Conservation (phyloP, 106 monocot species). For the Triglochin maritima region DNA sequence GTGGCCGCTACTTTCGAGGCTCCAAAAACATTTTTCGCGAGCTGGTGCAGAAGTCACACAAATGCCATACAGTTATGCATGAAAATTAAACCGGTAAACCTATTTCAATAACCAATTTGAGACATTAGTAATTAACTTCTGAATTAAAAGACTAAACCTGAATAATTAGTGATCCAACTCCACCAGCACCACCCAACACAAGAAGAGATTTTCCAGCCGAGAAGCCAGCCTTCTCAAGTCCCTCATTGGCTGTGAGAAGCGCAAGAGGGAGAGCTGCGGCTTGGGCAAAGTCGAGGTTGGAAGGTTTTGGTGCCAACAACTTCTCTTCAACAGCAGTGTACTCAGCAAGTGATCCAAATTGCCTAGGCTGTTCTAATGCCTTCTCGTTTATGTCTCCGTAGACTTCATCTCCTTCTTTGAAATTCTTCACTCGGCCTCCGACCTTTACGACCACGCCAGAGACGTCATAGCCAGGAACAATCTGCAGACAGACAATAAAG, state of each 20-base stretch:
- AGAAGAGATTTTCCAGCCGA: conserved; percentile 80
- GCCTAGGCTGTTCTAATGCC: conserved; percentile 66
- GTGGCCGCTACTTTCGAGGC: conserved; percentile 88
- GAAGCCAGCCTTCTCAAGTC: conserved; percentile 64
- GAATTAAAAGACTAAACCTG: conserved; percentile 34
- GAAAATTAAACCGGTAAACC: background rate
- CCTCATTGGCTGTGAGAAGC: conserved; percentile 63
- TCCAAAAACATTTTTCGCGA: conserved; percentile 84
- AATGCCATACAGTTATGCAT: background rate
- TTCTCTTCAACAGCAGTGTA: conserved; percentile 96
- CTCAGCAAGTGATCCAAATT: conserved; percentile 78
- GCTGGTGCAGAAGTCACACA: conserved; percentile 19
- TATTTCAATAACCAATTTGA: background rate
- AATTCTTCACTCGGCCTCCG: conserved; percentile 55
- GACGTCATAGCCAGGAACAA: conserved; percentile 92
- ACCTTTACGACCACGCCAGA: conserved; percentile 86
- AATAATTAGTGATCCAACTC: conserved; percentile 86
- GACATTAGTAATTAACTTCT: background rate
- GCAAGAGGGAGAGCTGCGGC: conserved; percentile 82
- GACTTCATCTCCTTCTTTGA: conserved; percentile 97
- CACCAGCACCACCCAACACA: conserved; percentile 86
- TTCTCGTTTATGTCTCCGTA: conserved; percentile 79
- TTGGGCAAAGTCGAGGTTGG: conserved; percentile 52
- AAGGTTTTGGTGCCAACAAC: conserved; percentile 64
- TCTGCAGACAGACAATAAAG: conserved; percentile 31